Percentiles rank a stretch among this genome's conserved stretches.
Conservation (phyloP, 1,284 basidiomycete genomes). For the Papiliotrema flavescens region DNA sequence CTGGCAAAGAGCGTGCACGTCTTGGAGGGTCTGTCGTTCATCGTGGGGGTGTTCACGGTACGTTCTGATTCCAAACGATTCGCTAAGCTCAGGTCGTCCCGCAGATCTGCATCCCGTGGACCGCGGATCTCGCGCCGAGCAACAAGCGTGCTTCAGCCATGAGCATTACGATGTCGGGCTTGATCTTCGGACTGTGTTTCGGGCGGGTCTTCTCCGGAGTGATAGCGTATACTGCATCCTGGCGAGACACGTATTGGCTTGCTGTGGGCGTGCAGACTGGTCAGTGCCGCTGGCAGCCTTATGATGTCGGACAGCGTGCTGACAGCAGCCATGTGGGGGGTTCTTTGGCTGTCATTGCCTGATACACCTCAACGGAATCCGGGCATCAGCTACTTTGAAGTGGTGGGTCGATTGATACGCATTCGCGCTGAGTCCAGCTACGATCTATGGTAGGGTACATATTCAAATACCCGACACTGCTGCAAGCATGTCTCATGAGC, state of each 20-base stretch:
- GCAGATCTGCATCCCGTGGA: conserved; percentile 59
- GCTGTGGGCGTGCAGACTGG: conserved; percentile 55
- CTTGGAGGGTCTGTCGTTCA: conserved; percentile 59
- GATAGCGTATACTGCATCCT: conserved; percentile 60
- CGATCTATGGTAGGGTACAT: conserved; percentile 65
- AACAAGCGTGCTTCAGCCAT: conserved; percentile 61
- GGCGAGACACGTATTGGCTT: conserved; percentile 65
- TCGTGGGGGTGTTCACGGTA: conserved; percentile 59
- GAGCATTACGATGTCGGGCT: conserved; percentile 63
- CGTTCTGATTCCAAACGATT: conserved; percentile 13
- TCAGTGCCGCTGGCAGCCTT: conserved; percentile 22
- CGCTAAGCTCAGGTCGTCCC: conserved; percentile 25
- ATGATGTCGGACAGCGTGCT: not conserved
- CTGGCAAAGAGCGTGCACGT: conserved; percentile 54
- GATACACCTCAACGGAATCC: conserved; percentile 64
- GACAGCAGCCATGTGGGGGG: conserved; percentile 50
- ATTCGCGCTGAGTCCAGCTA: conserved; percentile 37
- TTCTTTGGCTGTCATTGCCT: conserved; percentile 60
- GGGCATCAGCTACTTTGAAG: conserved; percentile 59
- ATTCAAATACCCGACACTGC: conserved; percentile 63
- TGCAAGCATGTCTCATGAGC: conserved; percentile 61
- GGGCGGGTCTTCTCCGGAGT: conserved; percentile 66
- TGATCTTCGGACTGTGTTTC: conserved; percentile 66
- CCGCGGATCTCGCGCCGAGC: conserved; percentile 63
- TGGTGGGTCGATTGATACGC: conserved; percentile 36